A percentile compares a stretch with the other conserved stretches of the same genome.
phyloP scores from a whole-genome alignment of 2,329 filamentous ascomycete genomes.

The Ophiostoma triangulosporum region DNA sequence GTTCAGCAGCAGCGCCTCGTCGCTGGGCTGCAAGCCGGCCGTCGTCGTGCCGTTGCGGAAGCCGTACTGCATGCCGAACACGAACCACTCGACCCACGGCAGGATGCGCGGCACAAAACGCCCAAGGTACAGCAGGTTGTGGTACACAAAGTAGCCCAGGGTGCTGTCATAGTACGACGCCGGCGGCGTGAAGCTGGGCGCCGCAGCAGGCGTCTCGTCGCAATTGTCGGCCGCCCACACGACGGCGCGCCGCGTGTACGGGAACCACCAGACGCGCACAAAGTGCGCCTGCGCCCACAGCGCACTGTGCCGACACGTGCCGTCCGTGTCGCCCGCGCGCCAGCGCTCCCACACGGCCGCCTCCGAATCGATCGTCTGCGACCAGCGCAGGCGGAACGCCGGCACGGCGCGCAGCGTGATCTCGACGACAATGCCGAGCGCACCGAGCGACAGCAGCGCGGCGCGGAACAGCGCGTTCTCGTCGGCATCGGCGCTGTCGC shows the following conservation, averaged over 20 bases:
- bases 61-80: slow-evolving; percentile 95
- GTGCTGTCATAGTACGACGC: slow-evolving; percentile 67
- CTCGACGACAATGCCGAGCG: slow-evolving; percentile 81
- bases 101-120: slow-evolving; percentile 67
- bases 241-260: slow-evolving; percentile 76
- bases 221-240: slow-evolving; percentile 83
- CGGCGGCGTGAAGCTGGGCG: slow-evolving; percentile 36
- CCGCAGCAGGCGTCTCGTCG: slow-evolving; percentile 31
- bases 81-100: slow-evolving; percentile 87
- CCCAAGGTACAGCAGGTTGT: slow-evolving; percentile 71
- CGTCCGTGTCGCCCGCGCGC: slow-evolving; percentile 53
- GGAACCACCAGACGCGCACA: slow-evolving; percentile 94
- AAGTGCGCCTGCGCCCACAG: slow-evolving; percentile 83
- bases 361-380: slow-evolving; percentile 64
- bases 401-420: slow-evolving; percentile 72
- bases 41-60: slow-evolving; percentile 51
- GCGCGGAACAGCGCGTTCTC: slow-evolving; percentile 68
- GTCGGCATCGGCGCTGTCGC: slow-evolving; percentile 51
- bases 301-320: slow-evolving; percentile 48
- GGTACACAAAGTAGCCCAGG: slow-evolving; percentile 81
- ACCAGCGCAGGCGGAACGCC: slow-evolving; percentile 75
- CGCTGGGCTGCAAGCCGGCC: slow-evolving; percentile 63
- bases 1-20: slow-evolving; percentile 80
- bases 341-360: slow-evolving; percentile 51
- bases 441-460: slow-evolving; percentile 74